These are phyloP conservation scores for Eruca vesicaria DNA, from an alignment of 441 rosid genomes.

Conservation along the genomic window DNA sequence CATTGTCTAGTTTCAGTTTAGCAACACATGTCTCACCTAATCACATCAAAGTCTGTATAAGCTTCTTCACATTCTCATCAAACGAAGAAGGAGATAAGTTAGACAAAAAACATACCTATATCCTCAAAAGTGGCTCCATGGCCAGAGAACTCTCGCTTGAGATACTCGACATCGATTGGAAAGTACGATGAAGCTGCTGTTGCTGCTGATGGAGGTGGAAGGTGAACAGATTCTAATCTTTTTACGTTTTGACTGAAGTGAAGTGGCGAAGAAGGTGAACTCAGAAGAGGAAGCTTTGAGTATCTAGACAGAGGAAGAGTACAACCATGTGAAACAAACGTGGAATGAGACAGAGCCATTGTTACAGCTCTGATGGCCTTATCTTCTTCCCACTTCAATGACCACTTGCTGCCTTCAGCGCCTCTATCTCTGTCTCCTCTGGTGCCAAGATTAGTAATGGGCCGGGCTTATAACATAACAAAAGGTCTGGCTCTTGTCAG, in stretches of 20 bases:
- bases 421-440: background rate
- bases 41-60: constrained; percentile 13
- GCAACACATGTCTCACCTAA: constrained; percentile 58
- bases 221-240: background rate
- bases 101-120: constrained; percentile 33
- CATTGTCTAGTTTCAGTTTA: constrained; percentile 59
- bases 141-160: constrained; percentile 68
- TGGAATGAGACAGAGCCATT: constrained; percentile 26
- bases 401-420: background rate
- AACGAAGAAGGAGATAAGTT: background rate
- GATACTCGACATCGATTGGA: constrained; percentile 61
- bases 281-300: constrained; percentile 14
- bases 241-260: background rate
- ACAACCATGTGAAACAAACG: background rate
- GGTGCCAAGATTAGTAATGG: background rate
- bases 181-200: constrained; percentile 37
- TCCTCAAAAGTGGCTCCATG: constrained; percentile 77
- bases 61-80: background rate
- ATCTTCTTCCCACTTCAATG: constrained; percentile 13
- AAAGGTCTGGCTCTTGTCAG: background rate
- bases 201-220: constrained; percentile 10
- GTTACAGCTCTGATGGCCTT: constrained; percentile 15
- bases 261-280: constrained; percentile 17
- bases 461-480: background rate
- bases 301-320: background rate